Base-by-base conservation (phyloP, 2,329 filamentous ascomycete genomes). In the Elsinoe batatas region DNA sequence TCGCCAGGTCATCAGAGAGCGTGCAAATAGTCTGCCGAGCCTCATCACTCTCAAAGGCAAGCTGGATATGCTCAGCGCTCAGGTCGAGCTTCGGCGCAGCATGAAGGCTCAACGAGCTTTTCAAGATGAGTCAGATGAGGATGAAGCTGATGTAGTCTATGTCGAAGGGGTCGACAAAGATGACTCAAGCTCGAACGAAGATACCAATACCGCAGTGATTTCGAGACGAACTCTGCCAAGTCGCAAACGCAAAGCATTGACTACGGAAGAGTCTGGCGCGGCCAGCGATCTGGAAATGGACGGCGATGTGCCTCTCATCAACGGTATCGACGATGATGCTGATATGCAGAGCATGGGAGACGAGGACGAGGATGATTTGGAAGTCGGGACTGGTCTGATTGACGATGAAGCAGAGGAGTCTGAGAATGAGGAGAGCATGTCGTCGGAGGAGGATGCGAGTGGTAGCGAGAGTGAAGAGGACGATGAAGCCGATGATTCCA, bases 41-140 rank as follows among this genome's bases (percentile, higher is more conserved):
- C 76, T 98, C 44, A 76, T 98, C 35, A 81, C 91, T 17, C 79
- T 98, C 58, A 96, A 96, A 75, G 93, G 93, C 20, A 95, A 96
- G 71, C 78, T 98, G 32, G 91, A 97, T 67, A 88, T 98, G 81
- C 78, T 97, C 49, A 87, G 93, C 64, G 85, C 88, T 5, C 93
- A 98, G 72, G 84, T 97, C 69, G 82, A 88, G 64, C 74, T 95
- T 63, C 79, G 93, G 50, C 82, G 82, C 64, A 81, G 79, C 59
- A 82, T 90, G 71, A 82, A 85, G 64, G 64, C 62, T 17, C 59
- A 60, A 44, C 77, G 73, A 49, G 74, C 75, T 46, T 73, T 76
- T 15, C 75, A 75, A 37, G 76, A 78, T 6, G 75, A 78, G n/a
- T 78, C 78, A 10, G 76, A 81, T 3, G 79, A 86, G 6, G 83